Evolutionary conservation across 805 yeast species (phyloP), one percentile per base, ranked within the genome.

Genomic region (Pichia exigua): DNA sequence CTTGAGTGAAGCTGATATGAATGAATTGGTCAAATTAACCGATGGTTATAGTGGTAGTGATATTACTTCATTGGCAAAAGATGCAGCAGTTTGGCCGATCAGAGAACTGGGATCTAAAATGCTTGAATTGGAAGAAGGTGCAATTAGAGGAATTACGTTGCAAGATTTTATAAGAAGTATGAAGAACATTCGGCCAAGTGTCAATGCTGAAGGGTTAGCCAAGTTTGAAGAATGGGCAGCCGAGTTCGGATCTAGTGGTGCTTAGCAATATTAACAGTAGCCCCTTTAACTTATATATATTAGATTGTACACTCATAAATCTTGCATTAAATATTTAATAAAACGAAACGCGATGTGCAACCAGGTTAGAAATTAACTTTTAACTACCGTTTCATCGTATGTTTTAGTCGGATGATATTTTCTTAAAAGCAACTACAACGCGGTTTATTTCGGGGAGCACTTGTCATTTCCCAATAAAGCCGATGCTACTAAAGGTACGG

Each of bases 31-130:
- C 18, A 71, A 72, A 12, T 65, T 86, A 59, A 90, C 98, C 0
- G 69, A 65, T 10, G 63, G 65, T 4, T 89, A 83, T 67, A 87
- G 96, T n/a, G 97, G 97, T 2, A 83, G 94, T 57, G 99, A 92
- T 68, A 77, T 92, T 43, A 90, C 97, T 0, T 91, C 96, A 1
- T 68, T 92, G 54, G 96, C 97, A 1, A 94, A 91, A 67, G 97
- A 92, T 65, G 95, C 97, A 3, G 97, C 99, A 1, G 91, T 92
- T 97, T 97, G 97, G 1, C 98, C 99, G 1, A 72, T 94, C 39
- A 75, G 99, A 56, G 85, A 89, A 42, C 70, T 92, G 24, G 97
- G 98, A 2, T 97, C 92, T 53, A 82, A 84, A 45, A 75, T 92
- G 50, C 73, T 92, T 56, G 66, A 72, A 63, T 78, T 83, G 1